Evolutionary conservation across 192 early-diverging fungal species (phyloP), one percentile per base, ranked within the genome.

Genomic region (Gamsiella multidivaricata): DNA sequence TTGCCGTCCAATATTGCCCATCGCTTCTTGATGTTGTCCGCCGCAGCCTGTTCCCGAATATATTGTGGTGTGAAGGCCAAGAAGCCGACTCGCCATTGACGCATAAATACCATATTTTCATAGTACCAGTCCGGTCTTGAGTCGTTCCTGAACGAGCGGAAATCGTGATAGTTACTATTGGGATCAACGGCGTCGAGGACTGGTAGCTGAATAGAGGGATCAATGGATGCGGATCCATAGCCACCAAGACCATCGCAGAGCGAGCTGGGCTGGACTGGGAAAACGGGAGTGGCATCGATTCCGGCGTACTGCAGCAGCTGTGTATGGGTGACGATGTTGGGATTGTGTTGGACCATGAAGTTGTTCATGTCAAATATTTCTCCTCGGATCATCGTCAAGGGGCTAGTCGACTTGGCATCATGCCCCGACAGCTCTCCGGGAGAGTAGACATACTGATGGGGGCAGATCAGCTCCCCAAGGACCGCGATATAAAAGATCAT

Each of bases 401-500:
- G 90, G 5, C 51, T 80, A 37, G 70, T 42, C 3, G 81, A 64
- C 43, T 72, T 69, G 20, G 68, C 39, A 33, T 32, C 54, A 47
- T 82, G 56, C 0, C 50, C 47, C 5, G 59, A 73, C 4, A 97
- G 82, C 62, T 94, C 92, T 20, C 75, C 78, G 51, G 69, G 85
- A 55, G 83, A 94, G 79, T 73, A 98, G 26, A 93, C 88, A 55
- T 92, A 80, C 65, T 91, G 89, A 57, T 83, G 81, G 6, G 93
- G 93, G 73, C 93, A 95, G 52, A 94, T 80, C 39, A 93, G 75
- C 47, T 84, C 73, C n/a, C 93, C 93, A 54, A 93, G 84, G 26
- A 87, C 86, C 5, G 86, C 92, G 39, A 95, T 94, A 70, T 96
- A 92, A 80, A 97, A 96, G 37, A 98, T 84, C 49, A 96, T 89